These are phyloP conservation scores for Fusarium anguioides DNA, from an alignment of 2,329 filamentous ascomycete species.

Conservation along the genomic window DNA sequence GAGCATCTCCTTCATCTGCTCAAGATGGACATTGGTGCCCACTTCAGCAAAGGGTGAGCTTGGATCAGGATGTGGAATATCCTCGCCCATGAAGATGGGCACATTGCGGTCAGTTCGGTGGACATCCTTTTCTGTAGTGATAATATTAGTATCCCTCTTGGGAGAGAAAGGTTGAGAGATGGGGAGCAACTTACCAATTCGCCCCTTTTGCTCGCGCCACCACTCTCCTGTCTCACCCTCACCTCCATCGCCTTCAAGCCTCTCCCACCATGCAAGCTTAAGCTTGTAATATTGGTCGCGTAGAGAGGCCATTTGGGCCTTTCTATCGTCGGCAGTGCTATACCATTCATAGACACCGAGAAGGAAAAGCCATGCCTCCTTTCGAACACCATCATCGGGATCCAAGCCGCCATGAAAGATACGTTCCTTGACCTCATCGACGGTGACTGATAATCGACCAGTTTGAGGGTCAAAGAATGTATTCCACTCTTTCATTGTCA, in stretches of 20 bases:
- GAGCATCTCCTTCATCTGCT: slow-evolving; percentile 99
- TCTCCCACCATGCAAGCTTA: slow-evolving; percentile 97
- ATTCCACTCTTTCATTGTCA: slow-evolving; percentile 90
- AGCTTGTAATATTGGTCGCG: slow-evolving; percentile 94
- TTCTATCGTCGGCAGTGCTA: slow-evolving; percentile 85
- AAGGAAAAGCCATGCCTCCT: slow-evolving; percentile 96
- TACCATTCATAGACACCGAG: slow-evolving; percentile 95
- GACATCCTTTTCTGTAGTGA: slow-evolving; percentile 88
- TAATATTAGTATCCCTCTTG: slow-evolving; percentile 26
- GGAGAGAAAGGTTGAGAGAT: slow-evolving; percentile 18
- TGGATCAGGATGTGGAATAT: slow-evolving; percentile 95
- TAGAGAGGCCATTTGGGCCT: slow-evolving; percentile 83
- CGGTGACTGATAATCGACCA: slow-evolving; percentile 80
- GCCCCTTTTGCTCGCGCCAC: slow-evolving; percentile 93
- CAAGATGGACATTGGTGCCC: slow-evolving; percentile 96
- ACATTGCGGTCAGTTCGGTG: slow-evolving; percentile 96
- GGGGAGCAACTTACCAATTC: slow-evolving; percentile 78
- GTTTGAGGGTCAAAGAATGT: slow-evolving; percentile 82
- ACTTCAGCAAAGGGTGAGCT: slow-evolving; percentile 92
- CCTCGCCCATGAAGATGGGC: slow-evolving; percentile 94
- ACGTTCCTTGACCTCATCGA: slow-evolving; percentile 96
- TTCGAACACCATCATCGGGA: slow-evolving; percentile 88
- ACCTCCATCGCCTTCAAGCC: slow-evolving; percentile 83
- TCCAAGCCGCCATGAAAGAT: slow-evolving; percentile 95
- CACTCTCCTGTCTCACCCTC: slow-evolving; percentile 88